phyloP scores from a whole-genome alignment of 164 flowering plant species.

The Vitis labrusca region DNA sequence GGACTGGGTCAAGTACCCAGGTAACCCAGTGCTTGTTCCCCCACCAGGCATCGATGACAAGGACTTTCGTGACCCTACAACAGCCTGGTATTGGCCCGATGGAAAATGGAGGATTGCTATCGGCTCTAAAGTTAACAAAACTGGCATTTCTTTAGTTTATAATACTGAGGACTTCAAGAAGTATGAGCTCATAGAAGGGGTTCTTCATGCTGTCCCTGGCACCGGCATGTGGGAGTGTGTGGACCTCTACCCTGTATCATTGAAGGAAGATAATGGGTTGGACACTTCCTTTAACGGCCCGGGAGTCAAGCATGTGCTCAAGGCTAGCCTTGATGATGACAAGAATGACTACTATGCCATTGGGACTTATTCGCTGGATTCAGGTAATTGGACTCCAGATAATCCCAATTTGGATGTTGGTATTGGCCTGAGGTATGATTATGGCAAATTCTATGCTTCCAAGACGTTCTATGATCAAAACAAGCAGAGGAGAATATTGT shows the following conservation, averaged over 20 bases:
- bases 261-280: constrained; percentile 36
- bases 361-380: constrained; percentile 53
- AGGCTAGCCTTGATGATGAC: constrained; percentile 71
- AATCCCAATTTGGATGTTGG: constrained; percentile 65
- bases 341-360: constrained; percentile 73
- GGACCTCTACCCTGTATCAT: constrained; percentile 82
- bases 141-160: constrained; percentile 68
- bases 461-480: constrained; percentile 77
- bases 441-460: constrained; percentile 81
- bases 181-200: constrained; percentile 35
- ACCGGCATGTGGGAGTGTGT: constrained; percentile 99
- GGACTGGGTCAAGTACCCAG: constrained; percentile 67
- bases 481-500: constrained; percentile 63
- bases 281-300: constrained; percentile 67
- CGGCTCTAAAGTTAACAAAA: constrained; percentile 58
- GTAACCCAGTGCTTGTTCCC: constrained; percentile 72
- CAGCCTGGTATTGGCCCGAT: constrained; percentile 62
- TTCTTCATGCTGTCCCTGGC: constrained; percentile 58
- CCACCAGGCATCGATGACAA: constrained; percentile 54
- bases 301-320: constrained; percentile 69
- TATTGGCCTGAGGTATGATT: constrained; percentile 62
- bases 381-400: constrained; percentile 62
- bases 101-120: constrained; percentile 64
- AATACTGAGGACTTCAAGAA: constrained; percentile 58
- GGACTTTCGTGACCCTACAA: constrained; percentile 87